These are phyloP conservation scores for Podaxis rugospora DNA, from an alignment of 768 basidiomycete genomes.

Conservation along the genomic window DNA sequence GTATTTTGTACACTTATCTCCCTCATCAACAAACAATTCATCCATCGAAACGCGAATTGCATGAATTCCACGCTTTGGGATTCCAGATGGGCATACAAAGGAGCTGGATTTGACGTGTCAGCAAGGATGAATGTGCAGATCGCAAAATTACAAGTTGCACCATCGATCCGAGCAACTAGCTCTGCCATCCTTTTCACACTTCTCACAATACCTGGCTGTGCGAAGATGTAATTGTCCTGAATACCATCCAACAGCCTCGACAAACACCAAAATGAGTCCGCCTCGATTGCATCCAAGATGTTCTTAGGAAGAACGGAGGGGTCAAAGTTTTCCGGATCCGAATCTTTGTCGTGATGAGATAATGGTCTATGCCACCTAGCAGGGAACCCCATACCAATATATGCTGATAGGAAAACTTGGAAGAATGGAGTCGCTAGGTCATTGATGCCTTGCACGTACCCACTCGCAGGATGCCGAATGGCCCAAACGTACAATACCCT, in stretches of 20 bases:
- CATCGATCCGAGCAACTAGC: conserved; percentile 86
- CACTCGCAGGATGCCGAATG: conserved; percentile 95
- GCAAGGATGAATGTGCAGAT: not conserved
- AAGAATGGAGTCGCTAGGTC: conserved; percentile 98
- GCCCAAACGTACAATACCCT: conserved; percentile 98
- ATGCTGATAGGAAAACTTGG: conserved; percentile 92
- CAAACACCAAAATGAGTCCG: conserved; percentile 98
- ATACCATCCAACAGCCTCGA: conserved; percentile 94
- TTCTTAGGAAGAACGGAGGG: conserved; percentile 65
- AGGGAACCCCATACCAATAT: conserved; percentile 62
- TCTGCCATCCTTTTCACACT: conserved; percentile 94
- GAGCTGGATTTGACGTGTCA: conserved; percentile 42
- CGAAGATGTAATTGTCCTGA: conserved; percentile 96
- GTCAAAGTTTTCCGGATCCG: conserved; percentile 88
- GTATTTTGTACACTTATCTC: conserved; percentile 97
- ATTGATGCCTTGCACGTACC: conserved; percentile 99
- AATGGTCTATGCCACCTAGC: not conserved
- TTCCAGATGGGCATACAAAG: conserved; percentile 82
- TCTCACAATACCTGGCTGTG: conserved; percentile 94
- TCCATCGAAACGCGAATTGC: conserved; percentile 99
- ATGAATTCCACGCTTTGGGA: conserved; percentile 96
- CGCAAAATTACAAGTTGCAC: conserved; percentile 29
- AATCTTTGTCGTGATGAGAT: conserved; percentile 47
- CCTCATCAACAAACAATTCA: conserved; percentile 98
- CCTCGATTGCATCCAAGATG: conserved; percentile 84